phyloP scores from a whole-genome alignment of 1,139 yeast species.

The Saccharomycopsis crataegensis region DNA sequence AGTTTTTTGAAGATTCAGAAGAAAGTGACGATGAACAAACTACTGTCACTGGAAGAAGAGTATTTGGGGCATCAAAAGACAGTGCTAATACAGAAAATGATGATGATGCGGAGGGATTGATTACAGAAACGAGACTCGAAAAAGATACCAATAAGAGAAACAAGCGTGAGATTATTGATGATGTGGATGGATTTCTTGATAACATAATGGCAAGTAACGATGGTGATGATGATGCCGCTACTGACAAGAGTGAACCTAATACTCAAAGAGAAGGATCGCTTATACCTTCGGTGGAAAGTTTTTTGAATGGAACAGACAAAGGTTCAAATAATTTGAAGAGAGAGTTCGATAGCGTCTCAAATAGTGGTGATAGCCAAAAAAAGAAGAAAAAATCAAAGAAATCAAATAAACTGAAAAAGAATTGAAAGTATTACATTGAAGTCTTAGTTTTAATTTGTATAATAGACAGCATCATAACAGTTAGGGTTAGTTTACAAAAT shows the following conservation, averaged over 20 bases:
- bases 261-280: neutral
- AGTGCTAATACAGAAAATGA: neutral
- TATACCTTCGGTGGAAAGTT: neutral
- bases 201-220: neutral
- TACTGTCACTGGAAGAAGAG: neutral
- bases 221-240: too few relatives aligned
- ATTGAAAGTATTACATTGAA: too few relatives aligned
- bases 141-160: neutral
- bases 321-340: neutral
- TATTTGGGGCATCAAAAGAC: neutral
- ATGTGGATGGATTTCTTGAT: neutral
- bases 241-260: neutral
- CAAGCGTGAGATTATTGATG: neutral
- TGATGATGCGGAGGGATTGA: too few relatives aligned
- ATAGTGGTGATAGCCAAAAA: neutral
- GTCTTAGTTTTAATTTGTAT: too few relatives aligned
- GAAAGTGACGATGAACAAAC: neutral
- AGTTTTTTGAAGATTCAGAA: slow-evolving; percentile 22
- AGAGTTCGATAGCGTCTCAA: neutral
- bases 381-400: neutral
- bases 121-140: neutral
- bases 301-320: neutral
- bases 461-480: too few relatives aligned
- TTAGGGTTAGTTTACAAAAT: too few relatives aligned
- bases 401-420: neutral